Evolutionary conservation across 106 monocot genomes (phyloP), one percentile per base, ranked within the genome.

Genomic region (Acanthochlamys bracteata): DNA sequence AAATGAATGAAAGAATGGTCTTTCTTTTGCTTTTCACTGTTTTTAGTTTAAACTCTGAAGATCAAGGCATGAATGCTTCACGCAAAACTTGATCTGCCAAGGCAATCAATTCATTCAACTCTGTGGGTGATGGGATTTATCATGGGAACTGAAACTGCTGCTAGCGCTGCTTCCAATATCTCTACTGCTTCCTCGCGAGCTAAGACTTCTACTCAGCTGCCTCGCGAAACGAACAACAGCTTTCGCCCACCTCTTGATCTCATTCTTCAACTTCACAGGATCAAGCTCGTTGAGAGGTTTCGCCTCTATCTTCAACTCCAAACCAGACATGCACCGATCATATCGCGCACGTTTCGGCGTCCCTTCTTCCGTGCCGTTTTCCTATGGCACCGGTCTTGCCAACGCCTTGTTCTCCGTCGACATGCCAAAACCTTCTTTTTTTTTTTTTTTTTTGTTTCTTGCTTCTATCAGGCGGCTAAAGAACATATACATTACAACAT

Each of bases 211-310:
- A 60, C 83, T 83, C 10, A 80, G 55, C 62, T 84, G 76, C 4
- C 66, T 69, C 12, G 76, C 70, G 23, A 70, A 76, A 7, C 63
- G 20, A 0, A 70, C 84, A 10, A 84, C 84, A 7, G 76, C 79
- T 54, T 73, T 80, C 24, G 84, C 84, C 84, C 84, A 84, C 11
- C 80, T 22, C 70, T 49, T 70, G 69, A 84, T 76, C 59, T 84
- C 84, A 20, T 71, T 68, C 80, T 84, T 84, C 17, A 84, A 52
- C 70, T 80, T 76, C 53, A 67, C 74, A 20, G 79, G 51, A 17
- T 84, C 76, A 26, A 80, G 39, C 17, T 84, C 84, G 53, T 59
- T 71, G 24, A 84, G 47, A 24, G 69, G 73, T 20, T 45, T 63
- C 13, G 60, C 53, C 13, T 83, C 82, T 39, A 83, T 63, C 61